These are phyloP conservation scores for Cotoneaster glaucophyllus DNA, from an alignment of 306 rosid species.

Conservation along the genomic window DNA sequence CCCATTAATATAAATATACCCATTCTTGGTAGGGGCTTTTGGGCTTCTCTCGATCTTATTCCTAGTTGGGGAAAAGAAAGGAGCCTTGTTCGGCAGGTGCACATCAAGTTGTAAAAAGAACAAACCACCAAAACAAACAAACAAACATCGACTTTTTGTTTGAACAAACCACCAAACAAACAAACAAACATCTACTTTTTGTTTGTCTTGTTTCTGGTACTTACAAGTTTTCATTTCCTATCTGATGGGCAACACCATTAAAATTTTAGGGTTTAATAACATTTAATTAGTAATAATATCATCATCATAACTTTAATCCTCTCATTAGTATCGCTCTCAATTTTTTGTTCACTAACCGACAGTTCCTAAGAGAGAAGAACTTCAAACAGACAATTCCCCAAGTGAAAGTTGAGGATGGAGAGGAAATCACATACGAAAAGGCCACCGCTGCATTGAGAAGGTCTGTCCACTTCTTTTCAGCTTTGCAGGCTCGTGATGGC, in stretches of 20 bases:
- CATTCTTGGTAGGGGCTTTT: too few species aligned
- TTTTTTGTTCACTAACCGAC: not conserved
- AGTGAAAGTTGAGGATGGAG: constrained; percentile 45
- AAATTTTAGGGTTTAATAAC: not conserved
- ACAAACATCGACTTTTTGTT: not conserved
- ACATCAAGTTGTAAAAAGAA: too few species aligned
- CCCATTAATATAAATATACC: too few species aligned
- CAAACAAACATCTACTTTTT: not conserved
- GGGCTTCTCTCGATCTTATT: too few species aligned
- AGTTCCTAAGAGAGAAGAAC: constrained; percentile 46
- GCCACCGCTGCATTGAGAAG: constrained; percentile 29
- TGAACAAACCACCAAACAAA: too few species aligned
- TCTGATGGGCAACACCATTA: not conserved
- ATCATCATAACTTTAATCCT: not conserved
- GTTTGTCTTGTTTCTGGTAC: not conserved
- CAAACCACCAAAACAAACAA: too few species aligned
- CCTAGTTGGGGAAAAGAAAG: too few species aligned
- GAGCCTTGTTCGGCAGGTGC: too few species aligned
- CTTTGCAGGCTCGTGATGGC: constrained; percentile 61
- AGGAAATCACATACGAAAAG: constrained; percentile 36
- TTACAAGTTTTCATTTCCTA: not conserved
- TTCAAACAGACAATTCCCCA: constrained; percentile 45
- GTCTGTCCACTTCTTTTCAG: constrained; percentile 33
- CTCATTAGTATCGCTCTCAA: not conserved
- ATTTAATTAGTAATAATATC: too few species aligned